Evolutionary conservation across 495 filamentous ascomycete species (phyloP), one percentile per base, ranked within the genome.

Genomic region (Annulohypoxylon nitens): DNA sequence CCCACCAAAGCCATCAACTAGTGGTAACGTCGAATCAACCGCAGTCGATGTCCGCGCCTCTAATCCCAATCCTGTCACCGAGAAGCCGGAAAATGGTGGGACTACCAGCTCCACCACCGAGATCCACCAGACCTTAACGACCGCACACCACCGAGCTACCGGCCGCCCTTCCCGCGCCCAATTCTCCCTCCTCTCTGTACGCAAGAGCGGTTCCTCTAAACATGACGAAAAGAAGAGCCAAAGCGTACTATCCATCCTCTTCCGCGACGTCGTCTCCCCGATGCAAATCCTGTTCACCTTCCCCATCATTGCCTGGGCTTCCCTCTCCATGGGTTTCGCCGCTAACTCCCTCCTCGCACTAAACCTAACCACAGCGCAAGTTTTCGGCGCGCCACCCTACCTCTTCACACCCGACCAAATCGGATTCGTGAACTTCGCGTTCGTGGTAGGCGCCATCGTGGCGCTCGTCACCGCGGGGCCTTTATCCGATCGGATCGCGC

Each of bases 311-410:
- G 84, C 90, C 55, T 87, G 89, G 66, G 82, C 88, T 10, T 84
- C 86, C 23, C 88, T 91, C 74, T 80, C 88, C 36, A 87, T 89
- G 41, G 86, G 86, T 12, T 91, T 88, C 86, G 84, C 84, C 23
- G 88, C 88, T 47, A 87, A 84, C 69, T 81, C 77, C 25, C 89
- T 90, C 78, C 79, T 91, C 57, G 87, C 85, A 2, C 70, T 90
- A 51, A 91, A 90, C 78, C 80, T 91, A n/a, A 89, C 88, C 3
- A 87, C 90, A 73, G 83, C 83, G 25, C 87, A 89, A 73, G 87
- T 82, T 10, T 89, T 91, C 72, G 85, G 83, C 34, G 84, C 84
- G 4, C 87, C 88, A 20, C 89, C 89, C 0, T 92, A 91, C 75
- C 82, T 85, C 62, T 87, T 87, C 79, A 82, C 77, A 47, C 75